Evolutionary conservation across 1,284 basidiomycete genomes (phyloP).

Genomic region (Heterobasidion occidentale): DNA sequence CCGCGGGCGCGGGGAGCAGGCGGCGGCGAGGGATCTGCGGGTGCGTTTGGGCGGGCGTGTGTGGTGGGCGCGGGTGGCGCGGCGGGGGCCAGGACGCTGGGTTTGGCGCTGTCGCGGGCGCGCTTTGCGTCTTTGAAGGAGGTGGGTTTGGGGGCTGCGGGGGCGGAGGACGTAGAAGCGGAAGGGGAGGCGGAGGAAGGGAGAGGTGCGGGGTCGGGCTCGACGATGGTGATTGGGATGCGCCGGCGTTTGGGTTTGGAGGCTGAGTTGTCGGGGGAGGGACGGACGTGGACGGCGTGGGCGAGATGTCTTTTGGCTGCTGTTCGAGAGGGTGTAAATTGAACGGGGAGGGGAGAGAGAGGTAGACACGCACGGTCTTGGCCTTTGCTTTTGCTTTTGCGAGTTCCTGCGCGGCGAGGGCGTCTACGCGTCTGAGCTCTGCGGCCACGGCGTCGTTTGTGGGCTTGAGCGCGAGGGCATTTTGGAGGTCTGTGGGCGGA

Average conservation of each 20-base stretch:
- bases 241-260: slow-evolving; percentile 39
- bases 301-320: slow-evolving; percentile 10
- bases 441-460: slow-evolving; percentile 46
- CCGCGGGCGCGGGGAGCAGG: slow-evolving; percentile 32
- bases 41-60: too few relatives aligned
- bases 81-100: slow-evolving; percentile 4
- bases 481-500: slow-evolving; percentile 44
- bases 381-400: slow-evolving; percentile 26
- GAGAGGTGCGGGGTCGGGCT: slow-evolving; percentile 21
- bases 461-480: slow-evolving; percentile 49
- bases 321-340: slow-evolving; percentile 3
- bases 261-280: slow-evolving; percentile 7
- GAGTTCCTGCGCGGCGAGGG: slow-evolving; percentile 21
- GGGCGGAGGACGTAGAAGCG: too few relatives aligned
- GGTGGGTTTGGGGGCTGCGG: background rate
- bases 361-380: slow-evolving; percentile 14
- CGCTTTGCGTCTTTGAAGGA: slow-evolving; percentile 44
- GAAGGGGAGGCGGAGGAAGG: slow-evolving; percentile 11
- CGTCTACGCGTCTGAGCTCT: slow-evolving; percentile 43
- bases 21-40: too few relatives aligned
- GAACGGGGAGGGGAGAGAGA: slow-evolving; percentile 8
- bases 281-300: slow-evolving; percentile 15
- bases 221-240: slow-evolving; percentile 64
- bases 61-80: too few relatives aligned
- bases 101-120: slow-evolving; percentile 36